Conservation (phyloP, 345 rosid genomes). For the Streptanthus diversifolius region DNA sequence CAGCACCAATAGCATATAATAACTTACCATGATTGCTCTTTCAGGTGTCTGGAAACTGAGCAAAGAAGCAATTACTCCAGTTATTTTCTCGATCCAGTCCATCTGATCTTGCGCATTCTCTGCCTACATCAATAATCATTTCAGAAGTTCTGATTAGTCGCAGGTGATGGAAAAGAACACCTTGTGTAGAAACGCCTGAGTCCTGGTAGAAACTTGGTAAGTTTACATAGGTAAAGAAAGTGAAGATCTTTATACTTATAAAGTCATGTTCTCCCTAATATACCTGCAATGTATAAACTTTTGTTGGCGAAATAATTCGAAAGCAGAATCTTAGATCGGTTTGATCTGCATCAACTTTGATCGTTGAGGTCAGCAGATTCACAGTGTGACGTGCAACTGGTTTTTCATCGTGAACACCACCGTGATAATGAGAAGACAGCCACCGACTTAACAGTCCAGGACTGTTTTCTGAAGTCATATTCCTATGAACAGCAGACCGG, state of each 20-base stretch:
- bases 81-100: slow-evolving; percentile 87
- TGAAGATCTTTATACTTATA: not conserved
- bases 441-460: slow-evolving; percentile 69
- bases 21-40: slow-evolving; percentile 43
- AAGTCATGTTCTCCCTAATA: not conserved
- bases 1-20: not conserved
- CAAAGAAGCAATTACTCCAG: slow-evolving; percentile 67
- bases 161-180: not conserved
- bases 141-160: not conserved
- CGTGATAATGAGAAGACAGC: slow-evolving; percentile 82
- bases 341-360: slow-evolving; percentile 74
- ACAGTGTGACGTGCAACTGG: slow-evolving; percentile 69
- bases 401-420: slow-evolving; percentile 68
- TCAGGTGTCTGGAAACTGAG: slow-evolving; percentile 61
- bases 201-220: not conserved
- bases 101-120: slow-evolving; percentile 74
- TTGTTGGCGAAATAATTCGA: slow-evolving; percentile 64
- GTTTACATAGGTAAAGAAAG: not conserved
- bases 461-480: slow-evolving; percentile 46
- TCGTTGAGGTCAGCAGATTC: slow-evolving; percentile 71
- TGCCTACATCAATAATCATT: slow-evolving; percentile 49
- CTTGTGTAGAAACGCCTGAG: not conserved
- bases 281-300: slow-evolving; percentile 73
- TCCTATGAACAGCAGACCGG: slow-evolving; percentile 49
- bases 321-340: slow-evolving; percentile 80